Percentiles rank a stretch among this genome's conserved stretches.
These are phyloP conservation scores for Dalechampia spathulata DNA, from an alignment of 441 rosid species.

Conservation along the genomic window DNA sequence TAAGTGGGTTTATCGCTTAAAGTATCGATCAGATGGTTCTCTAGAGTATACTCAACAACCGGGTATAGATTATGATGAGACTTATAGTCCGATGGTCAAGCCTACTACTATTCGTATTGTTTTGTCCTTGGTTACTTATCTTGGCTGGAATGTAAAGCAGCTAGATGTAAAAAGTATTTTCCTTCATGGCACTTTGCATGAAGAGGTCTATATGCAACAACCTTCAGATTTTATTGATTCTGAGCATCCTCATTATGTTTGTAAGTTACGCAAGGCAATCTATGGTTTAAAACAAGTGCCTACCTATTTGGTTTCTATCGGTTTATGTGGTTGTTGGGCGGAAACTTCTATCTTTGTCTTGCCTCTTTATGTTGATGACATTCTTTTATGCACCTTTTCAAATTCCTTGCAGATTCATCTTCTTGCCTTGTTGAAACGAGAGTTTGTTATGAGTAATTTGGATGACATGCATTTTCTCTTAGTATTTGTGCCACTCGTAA, in stretches of 20 bases:
- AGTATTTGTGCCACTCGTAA: too few species aligned
- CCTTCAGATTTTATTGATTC: background rate
- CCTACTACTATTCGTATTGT: background rate
- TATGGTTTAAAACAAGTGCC: background rate
- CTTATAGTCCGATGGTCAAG: background rate
- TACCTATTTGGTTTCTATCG: too few species aligned
- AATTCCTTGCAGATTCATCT: too few species aligned
- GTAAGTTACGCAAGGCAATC: background rate
- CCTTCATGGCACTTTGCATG: background rate
- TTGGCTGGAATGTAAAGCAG: background rate
- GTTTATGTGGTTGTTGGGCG: too few species aligned
- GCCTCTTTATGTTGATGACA: too few species aligned
- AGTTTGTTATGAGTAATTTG: too few species aligned
- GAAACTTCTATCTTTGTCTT: too few species aligned
- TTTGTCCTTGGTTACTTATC: background rate
- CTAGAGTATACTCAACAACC: background rate
- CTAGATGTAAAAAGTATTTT: background rate
- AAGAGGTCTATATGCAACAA: background rate
- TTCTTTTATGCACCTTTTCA: too few species aligned
- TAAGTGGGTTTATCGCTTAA: background rate
- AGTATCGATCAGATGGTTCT: background rate
- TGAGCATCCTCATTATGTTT: background rate
- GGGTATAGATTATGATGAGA: background rate
- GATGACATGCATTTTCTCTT: too few species aligned
- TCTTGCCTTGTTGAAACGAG: too few species aligned